These are phyloP conservation scores for Candida argentea DNA, from an alignment of 805 yeast species.

Conservation along the genomic window DNA sequence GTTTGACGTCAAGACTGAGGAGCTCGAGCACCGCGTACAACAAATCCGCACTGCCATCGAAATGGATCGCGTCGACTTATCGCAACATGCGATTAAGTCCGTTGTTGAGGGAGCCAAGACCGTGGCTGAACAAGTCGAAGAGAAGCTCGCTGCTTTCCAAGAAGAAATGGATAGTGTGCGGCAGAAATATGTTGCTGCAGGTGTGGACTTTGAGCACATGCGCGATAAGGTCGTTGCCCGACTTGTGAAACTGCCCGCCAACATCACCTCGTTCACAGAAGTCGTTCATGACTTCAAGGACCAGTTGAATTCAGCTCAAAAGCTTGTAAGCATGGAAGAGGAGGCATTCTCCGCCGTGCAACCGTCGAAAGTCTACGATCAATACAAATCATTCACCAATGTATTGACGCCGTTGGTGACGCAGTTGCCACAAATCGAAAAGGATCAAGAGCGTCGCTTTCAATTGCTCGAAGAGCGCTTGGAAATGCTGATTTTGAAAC, in stretches of 20 bases:
- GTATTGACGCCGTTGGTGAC: constrained; percentile 19
- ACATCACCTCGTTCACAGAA: constrained; percentile 16
- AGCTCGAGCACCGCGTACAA: constrained; percentile 9
- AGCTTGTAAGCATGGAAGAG: constrained; percentile 10
- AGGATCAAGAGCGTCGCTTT: constrained; percentile 19
- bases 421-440: constrained; percentile 20
- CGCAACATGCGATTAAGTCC: constrained; percentile 32
- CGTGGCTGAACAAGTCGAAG: constrained; percentile 33
- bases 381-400: no score
- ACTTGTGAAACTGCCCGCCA: constrained; percentile 9
- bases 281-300: constrained; percentile 17
- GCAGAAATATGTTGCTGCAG: constrained; percentile 32
- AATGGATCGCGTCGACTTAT: constrained; percentile 38
- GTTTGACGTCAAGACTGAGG: constrained; percentile 15
- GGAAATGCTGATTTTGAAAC: constrained; percentile 20
- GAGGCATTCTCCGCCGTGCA: constrained; percentile 13
- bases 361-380: no score
- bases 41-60: constrained; percentile 25
- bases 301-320: constrained; percentile 18
- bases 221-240: background rate
- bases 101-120: constrained; percentile 34
- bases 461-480: constrained; percentile 17
- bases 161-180: constrained; percentile 34
- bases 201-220: constrained; percentile 35
- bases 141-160: constrained; percentile 33